Evolutionary conservation across 257 asterid genomes (phyloP), one percentile per base, ranked within the genome.

Genomic region (Solanum pimpinellifolium): DNA sequence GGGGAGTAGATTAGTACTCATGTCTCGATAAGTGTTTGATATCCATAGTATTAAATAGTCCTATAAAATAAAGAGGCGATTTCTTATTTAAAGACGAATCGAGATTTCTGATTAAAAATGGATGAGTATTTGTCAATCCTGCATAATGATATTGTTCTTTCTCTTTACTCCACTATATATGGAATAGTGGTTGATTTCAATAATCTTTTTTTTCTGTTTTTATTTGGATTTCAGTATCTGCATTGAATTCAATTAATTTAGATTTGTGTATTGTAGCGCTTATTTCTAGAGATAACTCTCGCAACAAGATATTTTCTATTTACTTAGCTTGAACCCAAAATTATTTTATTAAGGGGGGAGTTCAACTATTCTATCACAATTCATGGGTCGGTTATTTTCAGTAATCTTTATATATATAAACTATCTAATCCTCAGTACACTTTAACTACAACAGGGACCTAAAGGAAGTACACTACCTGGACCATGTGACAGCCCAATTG

Each of bases 401-500:
- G 16, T 29, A 10, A 18, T 11, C n/a, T 47, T 47, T 47, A 33
- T 9, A 29, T 15, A 33, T 16, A 80, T 31, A 31, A 9, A 80
- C 29, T 47, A 47, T 47, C 85, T 80, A 80, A 80, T 47, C 29
- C 68, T 47, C 44, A 80, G 41, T 27, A 80, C 84, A 20, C 16
- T 74, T 74, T 12, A 37, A 74, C 25, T 15, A 16, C 41, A 11
- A 59, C 89, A 93, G 96, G 92, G 87, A 68, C 91, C 93, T 69
- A 90, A 91, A 23, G 92, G 95, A 49, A 89, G 88, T 18, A 90
- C 90, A 52, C 72, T 90, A 88, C 86, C 90, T 87, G 90, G 87
- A 83, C 95, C 93, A 81, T 92, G 96, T 75, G 96, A 93, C 74
- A 93, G 96, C 88, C 95, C 96, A 87, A 88, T 92, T 87, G 96